A percentile compares a stretch with the other conserved stretches of the same genome.
Conservation (phyloP, 139 green algal genomes). For the Picochlorum sp. region DNA sequence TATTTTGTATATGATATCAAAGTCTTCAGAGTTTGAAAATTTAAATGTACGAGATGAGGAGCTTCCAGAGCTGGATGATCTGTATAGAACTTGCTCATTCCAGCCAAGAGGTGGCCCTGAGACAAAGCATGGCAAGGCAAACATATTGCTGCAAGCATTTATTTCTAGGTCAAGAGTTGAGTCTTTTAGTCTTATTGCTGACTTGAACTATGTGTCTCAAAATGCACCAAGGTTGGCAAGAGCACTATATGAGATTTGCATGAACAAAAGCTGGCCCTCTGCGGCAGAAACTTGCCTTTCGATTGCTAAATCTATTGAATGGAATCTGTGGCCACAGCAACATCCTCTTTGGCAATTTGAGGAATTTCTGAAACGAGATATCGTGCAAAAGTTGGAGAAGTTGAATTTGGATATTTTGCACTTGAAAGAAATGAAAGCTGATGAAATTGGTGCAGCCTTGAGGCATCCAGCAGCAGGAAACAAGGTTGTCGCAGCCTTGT, state of each 20-base stretch:
- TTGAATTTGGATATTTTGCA: constrained; percentile 50
- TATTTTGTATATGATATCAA: constrained; percentile 71
- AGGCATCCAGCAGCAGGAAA: constrained; percentile 62
- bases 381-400: constrained; percentile 85
- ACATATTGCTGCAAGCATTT: constrained; percentile 81
- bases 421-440: constrained; percentile 72
- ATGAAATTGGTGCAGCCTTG: constrained; percentile 74
- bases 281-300: constrained; percentile 47
- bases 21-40: constrained; percentile 86
- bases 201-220: constrained; percentile 83
- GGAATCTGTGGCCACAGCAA: constrained; percentile 74
- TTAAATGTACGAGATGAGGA: constrained; percentile 93
- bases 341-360: constrained; percentile 88
- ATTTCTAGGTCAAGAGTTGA: constrained; percentile 68
- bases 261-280: constrained; percentile 57
- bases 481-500: constrained; percentile 35
- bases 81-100: constrained; percentile 49
- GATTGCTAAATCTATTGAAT: constrained; percentile 68
- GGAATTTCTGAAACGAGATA: constrained; percentile 40
- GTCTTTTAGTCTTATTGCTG: constrained; percentile 81
- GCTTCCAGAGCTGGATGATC: constrained; percentile 75
- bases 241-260: constrained; percentile 90
- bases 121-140: constrained; percentile 84
- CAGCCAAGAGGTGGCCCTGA: constrained; percentile 65
- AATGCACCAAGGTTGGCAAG: constrained; percentile 82